A percentile compares a stretch with the other conserved stretches of the same genome.
Evolutionary conservation across 352 stramenopile genomes (phyloP).

Genomic region (Hyaloperonospora brassicae): DNA sequence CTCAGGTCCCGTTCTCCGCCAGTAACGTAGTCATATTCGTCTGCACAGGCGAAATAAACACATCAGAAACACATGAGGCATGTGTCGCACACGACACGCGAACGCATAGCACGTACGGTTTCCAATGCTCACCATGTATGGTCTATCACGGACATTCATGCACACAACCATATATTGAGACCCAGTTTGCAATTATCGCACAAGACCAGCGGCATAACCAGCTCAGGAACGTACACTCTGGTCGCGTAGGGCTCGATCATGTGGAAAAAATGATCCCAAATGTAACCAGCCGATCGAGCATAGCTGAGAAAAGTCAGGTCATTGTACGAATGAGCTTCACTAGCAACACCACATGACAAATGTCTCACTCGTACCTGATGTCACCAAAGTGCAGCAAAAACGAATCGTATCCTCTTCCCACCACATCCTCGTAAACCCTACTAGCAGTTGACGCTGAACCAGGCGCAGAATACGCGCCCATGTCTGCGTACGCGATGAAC

Average conservation of each 20-base stretch:
- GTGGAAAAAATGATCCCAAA: constrained; percentile 75
- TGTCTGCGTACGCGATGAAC: constrained; percentile 60
- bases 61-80: not conserved
- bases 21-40: constrained; percentile 63
- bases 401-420: constrained; percentile 42
- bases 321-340: too few species aligned
- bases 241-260: constrained; percentile 62
- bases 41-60: constrained; percentile 16
- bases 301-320: constrained; percentile 31
- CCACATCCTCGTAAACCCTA: constrained; percentile 50
- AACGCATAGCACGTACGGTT: constrained; percentile 45
- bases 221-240: constrained; percentile 35
- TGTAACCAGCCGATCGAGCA: constrained; percentile 42
- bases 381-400: constrained; percentile 75
- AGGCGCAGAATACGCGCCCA: constrained; percentile 42
- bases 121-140: constrained; percentile 73
- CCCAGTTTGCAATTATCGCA: not conserved
- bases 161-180: constrained; percentile 3
- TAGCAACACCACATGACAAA: not conserved
- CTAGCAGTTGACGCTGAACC: constrained; percentile 48
- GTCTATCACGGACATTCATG: constrained; percentile 19
- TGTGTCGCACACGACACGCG: not conserved
- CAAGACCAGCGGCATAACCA: not conserved
- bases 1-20: constrained; percentile 53
- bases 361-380: constrained; percentile 36